A percentile compares a stretch with the other conserved stretches of the same genome.
phyloP scores from a whole-genome alignment of 2,329 filamentous ascomycete species.

The Curvularia sp. region DNA sequence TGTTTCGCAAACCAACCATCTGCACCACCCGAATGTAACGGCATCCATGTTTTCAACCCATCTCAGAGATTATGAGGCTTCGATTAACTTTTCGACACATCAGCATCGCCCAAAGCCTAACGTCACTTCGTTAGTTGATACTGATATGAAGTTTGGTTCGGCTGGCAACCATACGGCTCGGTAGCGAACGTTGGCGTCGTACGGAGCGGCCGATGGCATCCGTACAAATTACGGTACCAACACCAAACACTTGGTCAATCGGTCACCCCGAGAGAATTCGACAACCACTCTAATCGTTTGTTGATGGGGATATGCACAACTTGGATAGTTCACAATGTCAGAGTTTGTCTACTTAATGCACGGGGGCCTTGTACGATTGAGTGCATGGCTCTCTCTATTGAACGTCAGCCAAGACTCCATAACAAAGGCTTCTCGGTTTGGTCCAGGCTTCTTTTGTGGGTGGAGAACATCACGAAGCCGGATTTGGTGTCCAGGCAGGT shows the following conservation, averaged over 20 bases:
- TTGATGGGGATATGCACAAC: not conserved
- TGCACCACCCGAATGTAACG: constrained; percentile 1
- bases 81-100: not conserved
- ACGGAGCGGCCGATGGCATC: constrained; percentile 45
- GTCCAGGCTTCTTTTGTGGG: not conserved
- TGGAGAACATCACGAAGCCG: constrained; percentile 2
- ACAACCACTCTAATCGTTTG: not conserved
- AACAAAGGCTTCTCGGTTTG: constrained; percentile 3
- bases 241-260: constrained; percentile 25
- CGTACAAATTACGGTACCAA: constrained; percentile 18
- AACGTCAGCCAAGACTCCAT: constrained; percentile 3
- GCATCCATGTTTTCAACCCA: not conserved
- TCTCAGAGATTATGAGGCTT: not conserved
- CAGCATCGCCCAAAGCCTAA: not conserved
- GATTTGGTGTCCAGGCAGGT: constrained; percentile 15
- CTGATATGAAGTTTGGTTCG: constrained; percentile 8
- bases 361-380: not conserved
- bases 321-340: not conserved
- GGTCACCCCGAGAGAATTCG: not conserved
- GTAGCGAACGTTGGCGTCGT: constrained; percentile 45
- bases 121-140: not conserved
- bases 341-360: not conserved
- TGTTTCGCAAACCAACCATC: constrained; percentile 6
- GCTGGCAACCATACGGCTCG: constrained; percentile 14
- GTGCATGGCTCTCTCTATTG: constrained; percentile 1